phyloP scores from a whole-genome alignment of 495 filamentous ascomycete species.

The Apiosordaria backusii region DNA sequence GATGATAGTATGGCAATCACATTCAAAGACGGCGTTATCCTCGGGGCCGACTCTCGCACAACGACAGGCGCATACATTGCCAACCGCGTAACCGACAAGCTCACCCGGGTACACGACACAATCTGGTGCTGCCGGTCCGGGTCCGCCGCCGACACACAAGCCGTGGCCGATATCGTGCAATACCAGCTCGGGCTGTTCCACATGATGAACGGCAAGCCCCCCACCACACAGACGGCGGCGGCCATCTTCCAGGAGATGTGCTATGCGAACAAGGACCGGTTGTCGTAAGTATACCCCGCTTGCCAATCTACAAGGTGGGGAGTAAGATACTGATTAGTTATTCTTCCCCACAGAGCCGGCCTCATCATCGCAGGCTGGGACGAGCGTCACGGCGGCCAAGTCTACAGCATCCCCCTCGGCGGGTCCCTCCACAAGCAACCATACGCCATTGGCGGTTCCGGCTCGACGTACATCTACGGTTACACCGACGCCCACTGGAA shows the following conservation, averaged over 20 bases:
- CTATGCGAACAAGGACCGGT: conserved; percentile 91
- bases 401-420: conserved; percentile 94
- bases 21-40: conserved; percentile 95
- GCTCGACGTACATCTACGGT: conserved; percentile 98
- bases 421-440: conserved; percentile 96
- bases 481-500: conserved; percentile 97
- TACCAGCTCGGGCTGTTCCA: conserved; percentile 93
- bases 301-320: not conserved
- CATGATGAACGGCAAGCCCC: conserved; percentile 78
- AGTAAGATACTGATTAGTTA: conserved; percentile 26
- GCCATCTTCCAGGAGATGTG: conserved; percentile 96
- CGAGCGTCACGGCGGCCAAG: conserved; percentile 86
- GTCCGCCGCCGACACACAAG: conserved; percentile 96
- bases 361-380: conserved; percentile 98
- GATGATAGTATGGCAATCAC: conserved; percentile 77
- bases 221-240: conserved; percentile 90
- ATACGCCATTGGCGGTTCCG: conserved; percentile 93
- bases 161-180: conserved; percentile 94
- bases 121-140: conserved; percentile 99
- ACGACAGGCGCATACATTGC: conserved; percentile 99
- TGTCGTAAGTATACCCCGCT: conserved; percentile 57
- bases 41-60: conserved; percentile 93
- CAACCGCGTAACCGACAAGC: conserved; percentile 98
- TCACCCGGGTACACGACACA: conserved; percentile 96
- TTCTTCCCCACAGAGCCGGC: conserved; percentile 61